phyloP scores from a whole-genome alignment of 2,329 filamentous ascomycete species.

The Colletotrichum ledebouriae region DNA sequence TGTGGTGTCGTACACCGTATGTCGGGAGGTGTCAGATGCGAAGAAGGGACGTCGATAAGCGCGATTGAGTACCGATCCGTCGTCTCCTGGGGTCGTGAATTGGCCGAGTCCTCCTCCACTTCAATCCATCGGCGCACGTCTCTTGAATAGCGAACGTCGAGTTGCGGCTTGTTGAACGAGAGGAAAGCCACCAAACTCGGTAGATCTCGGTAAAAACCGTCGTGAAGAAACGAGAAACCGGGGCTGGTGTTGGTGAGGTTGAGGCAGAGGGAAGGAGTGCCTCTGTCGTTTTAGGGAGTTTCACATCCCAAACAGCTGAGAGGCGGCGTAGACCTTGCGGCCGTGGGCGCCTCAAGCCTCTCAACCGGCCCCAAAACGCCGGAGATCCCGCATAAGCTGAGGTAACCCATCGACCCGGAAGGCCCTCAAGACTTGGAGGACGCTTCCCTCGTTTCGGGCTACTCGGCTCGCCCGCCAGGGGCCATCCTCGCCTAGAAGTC shows the following conservation, averaged over 20 bases:
- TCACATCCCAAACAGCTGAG: conserved; percentile 43
- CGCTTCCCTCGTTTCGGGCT: conserved; percentile 31
- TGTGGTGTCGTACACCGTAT: conserved; percentile 5
- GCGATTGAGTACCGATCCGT: conserved; percentile 12
- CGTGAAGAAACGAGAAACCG: conserved; percentile 15
- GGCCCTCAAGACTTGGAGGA: conserved; percentile 17
- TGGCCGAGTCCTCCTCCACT: conserved; percentile 23
- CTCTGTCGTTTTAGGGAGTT: conserved; percentile 41
- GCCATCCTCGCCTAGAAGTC: conserved; percentile 26
- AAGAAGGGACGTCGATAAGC: conserved; percentile 14
- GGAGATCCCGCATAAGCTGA: conserved; percentile 22
- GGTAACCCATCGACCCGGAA: conserved; percentile 16
- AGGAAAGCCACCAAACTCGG: conserved; percentile 18
- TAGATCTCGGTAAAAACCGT: conserved; percentile 22
- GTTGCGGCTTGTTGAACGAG: conserved; percentile 25
- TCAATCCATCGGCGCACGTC: conserved; percentile 32
- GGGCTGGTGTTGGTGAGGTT: conserved; percentile 11
- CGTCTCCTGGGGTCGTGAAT: conserved; percentile 24
- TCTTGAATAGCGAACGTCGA: conserved; percentile 15
- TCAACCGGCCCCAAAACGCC: conserved; percentile 25
- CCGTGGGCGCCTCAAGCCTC: conserved; percentile 10
- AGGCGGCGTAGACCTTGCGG: conserved; percentile 26
- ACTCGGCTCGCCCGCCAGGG: conserved; percentile 27
- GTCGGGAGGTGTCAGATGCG: not conserved
- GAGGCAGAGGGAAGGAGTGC: conserved; percentile 25